Evolutionary conservation across 1,284 basidiomycete species (phyloP), one percentile per base, ranked within the genome.

Genomic region (Rhodotorula sp.): DNA sequence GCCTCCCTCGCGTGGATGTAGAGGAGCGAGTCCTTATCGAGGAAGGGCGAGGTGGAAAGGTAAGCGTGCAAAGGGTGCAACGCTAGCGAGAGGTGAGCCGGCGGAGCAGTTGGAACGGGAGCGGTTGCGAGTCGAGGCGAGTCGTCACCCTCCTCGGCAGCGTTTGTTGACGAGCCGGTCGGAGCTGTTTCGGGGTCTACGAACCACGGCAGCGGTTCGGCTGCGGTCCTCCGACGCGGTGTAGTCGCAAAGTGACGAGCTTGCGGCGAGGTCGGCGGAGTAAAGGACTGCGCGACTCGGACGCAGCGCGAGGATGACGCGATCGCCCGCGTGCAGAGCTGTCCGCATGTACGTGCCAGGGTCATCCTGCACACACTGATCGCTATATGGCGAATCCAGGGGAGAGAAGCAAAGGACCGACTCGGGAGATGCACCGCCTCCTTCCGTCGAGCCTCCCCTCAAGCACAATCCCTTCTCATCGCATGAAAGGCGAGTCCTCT

Each of bases 1-100:
- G 72, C 76, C 48, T 75, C 67, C 18, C 70, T 60, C 8, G 78
- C 76, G 57, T 79, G 69, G 62, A 79, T 79, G 65, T 75, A 78
- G n/a, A 61, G 68, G 48, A 78, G 58, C 15, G 63, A 53, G 20
- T 72, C 51, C 46, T 64, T 68, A 62, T 78, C 69, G 60, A 79
- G 68, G 62, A 79, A 78, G 18, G 77, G 77, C 17, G 76, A 77
- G 22, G 67, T 64, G 57, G 67, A 71, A 22, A 79, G 68, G 68
- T 77, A 71, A 37, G 56, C 60, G 60, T 77, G 75, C 14, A 79
- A 68, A 4, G 71, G 71, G 29, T 75, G 68, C 15, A 79, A 71
- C 45, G 71, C 54, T 10, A 18, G 2, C 1, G 73, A 69, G 30
- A 79, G 73, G 54, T 75, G 64, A 8, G 54, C 7, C 2, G 78